Percentiles rank a stretch among this genome's conserved stretches.
Conservation (phyloP, 2,329 filamentous ascomycete genomes). For the Hypoxylon sp. region DNA sequence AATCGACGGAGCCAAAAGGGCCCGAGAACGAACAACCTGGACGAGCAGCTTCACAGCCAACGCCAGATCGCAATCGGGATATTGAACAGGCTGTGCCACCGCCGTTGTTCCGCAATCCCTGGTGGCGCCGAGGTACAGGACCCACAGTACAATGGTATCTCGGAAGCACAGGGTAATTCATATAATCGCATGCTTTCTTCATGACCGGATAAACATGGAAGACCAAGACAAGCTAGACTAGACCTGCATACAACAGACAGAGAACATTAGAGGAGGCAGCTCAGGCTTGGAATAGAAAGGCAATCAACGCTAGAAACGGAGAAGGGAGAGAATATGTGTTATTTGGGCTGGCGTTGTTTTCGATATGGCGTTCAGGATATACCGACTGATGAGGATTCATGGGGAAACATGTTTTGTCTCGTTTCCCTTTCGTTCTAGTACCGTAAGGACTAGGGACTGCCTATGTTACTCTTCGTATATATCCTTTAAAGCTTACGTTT, state of each 20-base stretch:
- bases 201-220: not conserved
- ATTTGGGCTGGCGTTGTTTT: conserved; percentile 10
- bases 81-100: not conserved
- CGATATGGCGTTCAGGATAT: conserved; percentile 26
- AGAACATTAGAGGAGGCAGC: conserved; percentile 44
- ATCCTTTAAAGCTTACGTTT: conserved; percentile 10
- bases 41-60: conserved; percentile 31
- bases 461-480: conserved; percentile 18
- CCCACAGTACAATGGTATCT: conserved; percentile 45
- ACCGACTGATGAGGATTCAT: conserved; percentile 9
- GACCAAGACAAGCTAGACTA: conserved; percentile 15
- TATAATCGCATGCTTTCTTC: conserved; percentile 7
- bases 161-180: conserved; percentile 44
- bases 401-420: conserved; percentile 11
- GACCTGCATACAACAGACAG: conserved; percentile 11
- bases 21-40: not conserved
- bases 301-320: not conserved
- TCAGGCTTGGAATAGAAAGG: conserved; percentile 41
- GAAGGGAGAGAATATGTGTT: not conserved
- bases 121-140: conserved; percentile 27
- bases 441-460: not conserved
- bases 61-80: conserved; percentile 3
- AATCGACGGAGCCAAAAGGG: conserved; percentile 11
- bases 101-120: conserved; percentile 30
- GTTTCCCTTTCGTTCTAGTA: conserved; percentile 2